phyloP scores from a whole-genome alignment of 2,329 filamentous ascomycete species.

The Sporothrix euskadiensis region DNA sequence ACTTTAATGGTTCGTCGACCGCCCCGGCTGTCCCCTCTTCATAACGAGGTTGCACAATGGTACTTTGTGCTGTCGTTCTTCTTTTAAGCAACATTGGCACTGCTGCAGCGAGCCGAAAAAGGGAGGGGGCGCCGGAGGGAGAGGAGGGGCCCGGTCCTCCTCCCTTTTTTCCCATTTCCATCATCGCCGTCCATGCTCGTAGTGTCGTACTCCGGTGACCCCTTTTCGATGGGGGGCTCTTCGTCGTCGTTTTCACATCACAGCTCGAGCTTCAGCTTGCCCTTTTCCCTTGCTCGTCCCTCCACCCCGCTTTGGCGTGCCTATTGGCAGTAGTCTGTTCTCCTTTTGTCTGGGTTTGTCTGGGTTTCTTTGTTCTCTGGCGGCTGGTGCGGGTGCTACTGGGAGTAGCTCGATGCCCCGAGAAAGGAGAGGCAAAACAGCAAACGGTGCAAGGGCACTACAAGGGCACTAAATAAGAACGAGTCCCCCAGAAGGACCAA shows the following conservation, averaged over 20 bases:
- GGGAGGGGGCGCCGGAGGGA: background rate
- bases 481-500: background rate
- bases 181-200: background rate
- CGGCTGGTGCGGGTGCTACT: constrained; percentile 21
- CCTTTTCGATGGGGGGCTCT: background rate
- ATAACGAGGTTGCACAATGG: background rate
- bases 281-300: no score
- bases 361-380: constrained; percentile 21
- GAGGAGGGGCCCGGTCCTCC: background rate
- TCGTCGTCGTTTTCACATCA: background rate
- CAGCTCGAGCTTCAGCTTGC: background rate
- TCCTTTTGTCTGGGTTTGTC: background rate
- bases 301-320: constrained; percentile 9
- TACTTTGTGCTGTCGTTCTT: background rate
- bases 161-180: background rate
- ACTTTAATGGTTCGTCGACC: background rate
- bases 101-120: constrained; percentile 4
- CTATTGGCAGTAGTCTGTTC: constrained; percentile 6
- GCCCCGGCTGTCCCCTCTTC: background rate
- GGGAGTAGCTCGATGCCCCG: background rate
- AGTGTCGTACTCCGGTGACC: background rate
- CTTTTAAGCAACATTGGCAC: background rate
- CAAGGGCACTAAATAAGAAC: background rate
- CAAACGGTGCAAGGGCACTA: background rate
- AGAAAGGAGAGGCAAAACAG: background rate